Conservation (phyloP, 148 eudicot genomes). For the Vaccinium vitisidaea region DNA sequence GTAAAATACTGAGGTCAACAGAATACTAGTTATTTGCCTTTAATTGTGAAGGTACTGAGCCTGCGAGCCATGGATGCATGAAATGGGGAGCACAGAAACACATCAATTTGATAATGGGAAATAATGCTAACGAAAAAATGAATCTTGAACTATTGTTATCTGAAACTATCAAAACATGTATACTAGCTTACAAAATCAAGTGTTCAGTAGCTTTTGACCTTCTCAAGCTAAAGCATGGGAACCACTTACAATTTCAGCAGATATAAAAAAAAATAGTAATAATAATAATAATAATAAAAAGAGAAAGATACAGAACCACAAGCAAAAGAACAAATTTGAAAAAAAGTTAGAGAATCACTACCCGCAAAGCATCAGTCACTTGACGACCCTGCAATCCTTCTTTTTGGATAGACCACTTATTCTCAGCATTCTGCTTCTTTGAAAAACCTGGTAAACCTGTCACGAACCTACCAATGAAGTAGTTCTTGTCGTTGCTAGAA, state of each 20-base stretch:
- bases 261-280: not conserved
- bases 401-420: conserved; percentile 80
- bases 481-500: conserved; percentile 70
- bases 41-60: not conserved
- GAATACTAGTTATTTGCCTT: not conserved
- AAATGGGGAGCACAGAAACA: not conserved
- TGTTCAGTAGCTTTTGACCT: not conserved
- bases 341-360: conserved; percentile 17
- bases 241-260: not conserved
- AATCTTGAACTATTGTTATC: not conserved
- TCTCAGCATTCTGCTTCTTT: conserved; percentile 75
- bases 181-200: not conserved
- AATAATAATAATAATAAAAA: no score
- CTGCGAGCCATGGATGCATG: not conserved
- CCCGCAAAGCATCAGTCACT: conserved; percentile 62
- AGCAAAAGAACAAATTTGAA: not conserved
- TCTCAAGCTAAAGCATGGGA: not conserved
- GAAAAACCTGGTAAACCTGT: conserved; percentile 79
- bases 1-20: not conserved
- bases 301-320: not conserved
- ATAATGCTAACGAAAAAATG: not conserved
- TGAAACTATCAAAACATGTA: not conserved
- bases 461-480: conserved; percentile 81
- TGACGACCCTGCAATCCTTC: conserved; percentile 89
- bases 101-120: not conserved